Evolutionary conservation across 164 flowering plant genomes (phyloP).

Genomic region (Vitis amurensis): DNA sequence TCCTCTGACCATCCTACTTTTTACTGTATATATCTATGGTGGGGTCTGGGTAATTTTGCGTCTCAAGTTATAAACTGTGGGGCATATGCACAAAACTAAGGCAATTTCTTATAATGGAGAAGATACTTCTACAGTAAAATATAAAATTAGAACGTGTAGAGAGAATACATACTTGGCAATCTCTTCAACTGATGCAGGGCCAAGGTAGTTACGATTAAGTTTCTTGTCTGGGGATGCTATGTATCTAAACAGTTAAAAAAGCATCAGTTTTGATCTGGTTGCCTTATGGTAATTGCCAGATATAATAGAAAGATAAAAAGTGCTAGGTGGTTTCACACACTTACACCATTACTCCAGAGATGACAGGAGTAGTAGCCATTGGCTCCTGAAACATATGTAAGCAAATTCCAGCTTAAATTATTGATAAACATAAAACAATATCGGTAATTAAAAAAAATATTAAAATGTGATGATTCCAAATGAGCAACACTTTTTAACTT

Average conservation of each 20-base stretch:
- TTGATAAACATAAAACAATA: neutral
- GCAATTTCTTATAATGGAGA: neutral
- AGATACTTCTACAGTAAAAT: neutral
- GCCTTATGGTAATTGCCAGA: neutral
- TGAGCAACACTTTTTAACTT: constrained; percentile 27
- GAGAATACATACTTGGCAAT: constrained; percentile 65
- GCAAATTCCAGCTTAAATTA: neutral
- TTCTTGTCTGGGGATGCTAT: constrained; percentile 81
- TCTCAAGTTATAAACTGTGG: neutral
- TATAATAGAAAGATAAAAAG: neutral
- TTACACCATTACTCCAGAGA: constrained; percentile 85
- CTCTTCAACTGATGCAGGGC: constrained; percentile 86
- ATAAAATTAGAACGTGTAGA: neutral
- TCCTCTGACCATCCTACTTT: neutral
- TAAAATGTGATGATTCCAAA: too few relatives aligned
- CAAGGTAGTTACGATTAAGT: constrained; percentile 71
- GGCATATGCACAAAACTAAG: neutral
- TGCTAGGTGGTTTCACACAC: constrained; percentile 25
- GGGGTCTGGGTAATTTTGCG: neutral
- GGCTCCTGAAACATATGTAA: constrained; percentile 49
- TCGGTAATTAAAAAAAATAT: neutral
- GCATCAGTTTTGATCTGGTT: constrained; percentile 4
- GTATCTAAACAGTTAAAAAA: constrained; percentile 43
- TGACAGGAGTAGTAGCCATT: constrained; percentile 46
- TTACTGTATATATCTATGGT: neutral